Base-by-base conservation (phyloP, 768 basidiomycete species). In the Symmetrospora coprosmae region DNA sequence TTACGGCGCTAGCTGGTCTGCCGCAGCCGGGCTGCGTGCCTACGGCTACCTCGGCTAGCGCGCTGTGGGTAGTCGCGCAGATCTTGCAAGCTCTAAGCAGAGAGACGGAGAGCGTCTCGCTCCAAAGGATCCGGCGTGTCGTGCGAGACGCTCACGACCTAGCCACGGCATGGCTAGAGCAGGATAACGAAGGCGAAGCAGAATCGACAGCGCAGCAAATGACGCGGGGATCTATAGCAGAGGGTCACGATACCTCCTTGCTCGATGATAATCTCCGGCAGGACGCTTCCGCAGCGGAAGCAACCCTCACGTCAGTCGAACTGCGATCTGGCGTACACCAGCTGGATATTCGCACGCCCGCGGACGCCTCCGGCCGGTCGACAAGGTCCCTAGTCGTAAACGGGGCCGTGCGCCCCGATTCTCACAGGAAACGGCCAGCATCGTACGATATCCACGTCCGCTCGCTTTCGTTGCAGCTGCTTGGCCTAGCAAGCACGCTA, bases 41-140 rank as follows among this genome's bases (percentile, higher is more conserved):
- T 21, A 31, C 5, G 30, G 33, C 27, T 45, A 31, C 16, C 43
- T 31, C 33, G 13, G 55, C 43, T 27, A 45, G 40, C 14, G 39
- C 41, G n/a, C 55, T 58, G 11, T 58, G 55, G 55, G 30, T 58
- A 25, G 40, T 58, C 38, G 25, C n/a, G 8, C 41, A 46, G 25
- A 17, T 58, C 23, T 5, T 58, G 30, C 6, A 28, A 21, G 43
- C 28, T n/a, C 33, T 45, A 11, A 35, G 23, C 6, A 31, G 25
- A 45, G 3, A 11, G 13, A 27, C 27, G 6, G 41, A 43, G 7
- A 28, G 7, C 30, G 21, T 27, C 2, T 23, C 7, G 30, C 30
- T 16, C 25, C 16, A 8, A 9, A 45, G 23, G n/a, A 41, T 28
- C 13, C n/a, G 27, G 2, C 7, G 51, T 14, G 9, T 46, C 2